These are phyloP conservation scores for Plectranthus barbatus DNA, from an alignment of 257 asterid species.

Conservation along the genomic window DNA sequence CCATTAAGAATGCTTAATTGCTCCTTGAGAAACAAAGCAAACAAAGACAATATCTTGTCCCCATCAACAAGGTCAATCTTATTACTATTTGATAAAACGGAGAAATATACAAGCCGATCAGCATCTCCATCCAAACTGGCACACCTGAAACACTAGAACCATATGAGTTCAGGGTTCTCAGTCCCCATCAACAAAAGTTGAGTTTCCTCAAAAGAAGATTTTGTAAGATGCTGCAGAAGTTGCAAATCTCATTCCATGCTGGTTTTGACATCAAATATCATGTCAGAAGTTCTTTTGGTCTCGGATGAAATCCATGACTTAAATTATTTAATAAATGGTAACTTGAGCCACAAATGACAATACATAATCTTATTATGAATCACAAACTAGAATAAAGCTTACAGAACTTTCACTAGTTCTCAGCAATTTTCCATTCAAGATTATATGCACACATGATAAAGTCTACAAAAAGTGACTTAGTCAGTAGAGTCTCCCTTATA, in stretches of 20 bases:
- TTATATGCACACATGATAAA: not conserved
- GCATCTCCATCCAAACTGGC: slow-evolving; percentile 98
- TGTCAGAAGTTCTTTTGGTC: slow-evolving; percentile 3
- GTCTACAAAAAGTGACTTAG: no score
- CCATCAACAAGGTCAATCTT: slow-evolving; percentile 87
- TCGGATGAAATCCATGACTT: not conserved
- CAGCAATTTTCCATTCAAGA: not conserved
- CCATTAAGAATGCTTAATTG: slow-evolving; percentile 50
- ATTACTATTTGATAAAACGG: slow-evolving; percentile 37
- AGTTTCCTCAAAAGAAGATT: not conserved
- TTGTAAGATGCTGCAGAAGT: slow-evolving; percentile 1
- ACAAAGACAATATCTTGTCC: slow-evolving; percentile 90
- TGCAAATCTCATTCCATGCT: slow-evolving; percentile 1
- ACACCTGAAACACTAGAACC: slow-evolving; percentile 74
- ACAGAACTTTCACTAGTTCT: not conserved
- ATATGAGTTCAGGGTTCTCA: slow-evolving; percentile 24
- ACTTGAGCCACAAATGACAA: not conserved
- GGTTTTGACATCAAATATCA: not conserved
- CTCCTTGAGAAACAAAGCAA: slow-evolving; percentile 71
- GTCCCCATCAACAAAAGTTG: not conserved
- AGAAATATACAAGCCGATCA: slow-evolving; percentile 90
- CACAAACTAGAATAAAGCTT: not conserved
- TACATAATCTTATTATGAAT: not conserved
- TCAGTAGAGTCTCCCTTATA: no score
- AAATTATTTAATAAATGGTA: not conserved